Conservation (phyloP, 208 protist genomes). For the Trypanosoma mega region DNA sequence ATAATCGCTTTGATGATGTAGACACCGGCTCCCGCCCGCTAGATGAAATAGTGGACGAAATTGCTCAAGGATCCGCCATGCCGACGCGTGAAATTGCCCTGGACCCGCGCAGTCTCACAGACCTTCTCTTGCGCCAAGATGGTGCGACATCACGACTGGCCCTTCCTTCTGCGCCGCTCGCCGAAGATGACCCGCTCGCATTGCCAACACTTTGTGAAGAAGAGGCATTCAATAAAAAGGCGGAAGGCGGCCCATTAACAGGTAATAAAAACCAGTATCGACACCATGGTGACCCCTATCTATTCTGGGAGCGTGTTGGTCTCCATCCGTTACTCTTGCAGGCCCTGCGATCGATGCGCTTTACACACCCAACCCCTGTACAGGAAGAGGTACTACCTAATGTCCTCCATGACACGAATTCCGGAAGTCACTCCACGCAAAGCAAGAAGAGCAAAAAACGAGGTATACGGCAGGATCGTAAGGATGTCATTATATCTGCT, state of each 20-base stretch:
- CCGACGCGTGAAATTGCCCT: conserved; percentile 49
- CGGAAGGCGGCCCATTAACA: conserved; percentile 17
- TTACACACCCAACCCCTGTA: conserved; percentile 83
- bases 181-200: conserved; percentile 42
- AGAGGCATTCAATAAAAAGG: conserved; percentile 8
- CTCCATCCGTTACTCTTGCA: conserved; percentile 64
- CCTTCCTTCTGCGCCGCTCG: conserved; percentile 39
- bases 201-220: conserved; percentile 32
- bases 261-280: conserved; percentile 75
- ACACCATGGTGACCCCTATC: conserved; percentile 68
- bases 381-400: conserved; percentile 80
- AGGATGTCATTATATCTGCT: conserved; percentile 90
- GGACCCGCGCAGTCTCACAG: conserved; percentile 75
- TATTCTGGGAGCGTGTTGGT: conserved; percentile 83
- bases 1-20: conserved; percentile 71
- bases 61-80: conserved; percentile 58
- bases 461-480: conserved; percentile 4
- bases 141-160: conserved; percentile 15
- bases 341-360: conserved; percentile 68
- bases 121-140: conserved; percentile 50
- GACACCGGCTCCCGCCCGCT: conserved; percentile 55
- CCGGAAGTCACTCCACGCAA: background rate
- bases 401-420: conserved; percentile 34
- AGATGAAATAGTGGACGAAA: conserved; percentile 61
- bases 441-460: conserved; percentile 18